Evolutionary conservation across 2,329 filamentous ascomycete species (phyloP), one percentile per base, ranked within the genome.

Genomic region (Aspergillus sp.): DNA sequence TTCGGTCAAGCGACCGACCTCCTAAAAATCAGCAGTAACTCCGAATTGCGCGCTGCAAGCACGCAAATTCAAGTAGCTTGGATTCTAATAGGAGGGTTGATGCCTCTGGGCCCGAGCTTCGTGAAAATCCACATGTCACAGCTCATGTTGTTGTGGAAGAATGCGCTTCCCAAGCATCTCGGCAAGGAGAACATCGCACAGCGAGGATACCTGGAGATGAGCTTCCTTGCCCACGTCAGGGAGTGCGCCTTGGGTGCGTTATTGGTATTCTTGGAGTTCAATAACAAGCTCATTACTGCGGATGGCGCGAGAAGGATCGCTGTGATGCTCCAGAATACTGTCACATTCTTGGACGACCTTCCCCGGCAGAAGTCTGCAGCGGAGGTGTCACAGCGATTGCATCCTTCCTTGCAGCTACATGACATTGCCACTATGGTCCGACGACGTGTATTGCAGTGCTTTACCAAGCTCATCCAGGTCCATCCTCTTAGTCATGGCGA

Each of bases 81-180:
- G 93, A 95, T 96, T 45, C 78, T 99, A 52, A 96, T 99, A 44
- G 94, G 95, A 34, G 94, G 95, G 0, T 77, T 99, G 50, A 97
- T 97, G 93, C 91, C 92, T 0, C 81, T 99, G 1, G 94, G 94
- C 0, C 93, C 94, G 3, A 97, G 96, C 70, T 99, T 99, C 70
- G 93, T 97, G 71, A 99, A 99, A 74, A 97, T 97, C 20, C 94
- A 99, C 72, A 81, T 99, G 6, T 93, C 92, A 2, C 94, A 99
- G 67, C 80, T 99, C 19, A 84, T 99, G 51, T 77, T 99, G 7
- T 78, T 99, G 5, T 99, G 94, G 94, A 96, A 96, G 72, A 99
- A 97, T 71, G 93, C 94, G 0, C 80, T 99, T 10, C 93, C 95
- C 0, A 96, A 95, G 65, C 93, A 95, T 5, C 74, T 97, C n/a